Evolutionary conservation across 2,329 filamentous ascomycete species (phyloP).

Genomic region (Rhinocladiella similis): DNA sequence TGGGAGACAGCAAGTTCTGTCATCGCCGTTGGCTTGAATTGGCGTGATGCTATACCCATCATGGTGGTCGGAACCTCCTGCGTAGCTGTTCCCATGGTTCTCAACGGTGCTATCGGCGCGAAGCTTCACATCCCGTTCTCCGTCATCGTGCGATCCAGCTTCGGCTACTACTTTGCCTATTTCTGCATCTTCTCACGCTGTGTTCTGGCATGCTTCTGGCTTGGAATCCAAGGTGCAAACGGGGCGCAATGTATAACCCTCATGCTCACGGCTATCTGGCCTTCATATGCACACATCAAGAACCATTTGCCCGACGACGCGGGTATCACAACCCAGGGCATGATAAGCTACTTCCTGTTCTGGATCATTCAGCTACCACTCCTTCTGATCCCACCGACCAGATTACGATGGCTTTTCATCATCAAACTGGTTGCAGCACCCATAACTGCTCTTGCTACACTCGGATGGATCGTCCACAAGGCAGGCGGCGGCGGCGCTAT

Average conservation of each 20-base stretch:
- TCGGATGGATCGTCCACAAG: constrained; percentile 38
- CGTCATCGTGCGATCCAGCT: constrained; percentile 57
- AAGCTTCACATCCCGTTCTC: constrained; percentile 53
- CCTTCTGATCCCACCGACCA: constrained; percentile 57
- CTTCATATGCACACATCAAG: constrained; percentile 47
- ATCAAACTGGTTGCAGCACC: constrained; percentile 45
- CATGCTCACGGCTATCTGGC: constrained; percentile 43
- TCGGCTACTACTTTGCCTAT: constrained; percentile 60
- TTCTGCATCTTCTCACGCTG: constrained; percentile 54
- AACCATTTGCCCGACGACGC: constrained; percentile 54
- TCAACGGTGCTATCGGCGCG: constrained; percentile 57
- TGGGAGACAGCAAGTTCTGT: constrained; percentile 56
- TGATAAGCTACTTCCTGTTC: constrained; percentile 61
- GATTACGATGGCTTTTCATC: constrained; percentile 55
- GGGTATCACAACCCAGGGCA: constrained; percentile 58
- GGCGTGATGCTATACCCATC: constrained; percentile 34
- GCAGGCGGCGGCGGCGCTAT: constrained; percentile 53
- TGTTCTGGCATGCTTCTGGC: constrained; percentile 60
- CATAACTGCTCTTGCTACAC: constrained; percentile 34
- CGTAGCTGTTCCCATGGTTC: constrained; percentile 33
- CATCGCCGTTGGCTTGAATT: constrained; percentile 55
- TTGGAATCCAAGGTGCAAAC: constrained; percentile 36
- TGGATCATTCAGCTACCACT: constrained; percentile 57
- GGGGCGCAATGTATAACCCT: constrained; percentile 35
- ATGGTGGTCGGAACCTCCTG: constrained; percentile 22